phyloP scores from a whole-genome alignment of 2,329 filamentous ascomycete species.

The Shiraia bambusicola region DNA sequence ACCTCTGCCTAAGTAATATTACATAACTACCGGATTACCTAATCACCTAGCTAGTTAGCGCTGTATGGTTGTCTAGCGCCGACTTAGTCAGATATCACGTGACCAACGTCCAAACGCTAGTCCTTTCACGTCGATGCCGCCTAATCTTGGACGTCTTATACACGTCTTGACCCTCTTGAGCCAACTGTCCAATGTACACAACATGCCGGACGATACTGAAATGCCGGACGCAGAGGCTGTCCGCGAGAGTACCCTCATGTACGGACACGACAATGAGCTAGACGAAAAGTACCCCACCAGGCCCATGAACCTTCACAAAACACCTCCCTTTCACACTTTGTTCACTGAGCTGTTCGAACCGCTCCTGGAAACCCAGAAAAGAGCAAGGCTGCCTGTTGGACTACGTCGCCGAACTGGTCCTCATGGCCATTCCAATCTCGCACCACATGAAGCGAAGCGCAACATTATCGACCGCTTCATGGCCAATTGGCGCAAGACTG shows the following conservation, averaged over 20 bases:
- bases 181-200: conserved; percentile 15
- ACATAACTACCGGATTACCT: too few relatives aligned
- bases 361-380: conserved; percentile 73
- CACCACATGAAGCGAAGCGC: conserved; percentile 75
- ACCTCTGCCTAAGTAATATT: too few relatives aligned
- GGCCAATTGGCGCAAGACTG: conserved; percentile 79
- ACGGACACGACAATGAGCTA: conserved; percentile 49
- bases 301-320: conserved; percentile 76
- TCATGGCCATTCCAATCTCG: conserved; percentile 59
- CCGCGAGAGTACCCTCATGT: conserved; percentile 53
- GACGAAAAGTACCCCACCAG: conserved; percentile 69
- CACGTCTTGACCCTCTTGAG: not conserved
- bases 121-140: too few relatives aligned
- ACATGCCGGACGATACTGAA: conserved; percentile 31
- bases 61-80: too few relatives aligned
- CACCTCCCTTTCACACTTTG: conserved; percentile 79
- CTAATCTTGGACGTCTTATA: too few relatives aligned
- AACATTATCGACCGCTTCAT: conserved; percentile 87
- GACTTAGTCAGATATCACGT: too few relatives aligned
- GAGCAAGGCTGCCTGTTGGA: conserved; percentile 56
- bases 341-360: conserved; percentile 81
- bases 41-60: too few relatives aligned
- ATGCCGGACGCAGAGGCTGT: conserved; percentile 48
- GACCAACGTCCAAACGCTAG: too few relatives aligned
- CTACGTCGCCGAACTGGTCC: conserved; percentile 62